A percentile compares a stretch with the other conserved stretches of the same genome.
Evolutionary conservation across 2,329 filamentous ascomycete species (phyloP).

Genomic region (Helotiales sp.): DNA sequence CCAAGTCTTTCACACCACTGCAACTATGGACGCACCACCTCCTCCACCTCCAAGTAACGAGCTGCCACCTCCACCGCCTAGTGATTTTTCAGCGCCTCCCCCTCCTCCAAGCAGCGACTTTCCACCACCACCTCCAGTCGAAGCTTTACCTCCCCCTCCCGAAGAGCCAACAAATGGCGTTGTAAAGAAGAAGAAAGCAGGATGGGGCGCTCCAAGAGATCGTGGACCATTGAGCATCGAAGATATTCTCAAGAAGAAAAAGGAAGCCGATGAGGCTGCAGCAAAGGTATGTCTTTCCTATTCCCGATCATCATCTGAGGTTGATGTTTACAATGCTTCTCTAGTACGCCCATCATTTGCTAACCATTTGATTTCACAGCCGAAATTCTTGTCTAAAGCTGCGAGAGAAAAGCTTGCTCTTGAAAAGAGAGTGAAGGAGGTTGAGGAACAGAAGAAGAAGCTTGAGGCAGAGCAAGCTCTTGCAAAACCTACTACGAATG

Average conservation of each 20-base stretch:
- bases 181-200: constrained; percentile 48
- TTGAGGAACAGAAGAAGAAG: constrained; percentile 60
- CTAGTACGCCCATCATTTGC: constrained; percentile 24
- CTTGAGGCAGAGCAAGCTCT: constrained; percentile 31
- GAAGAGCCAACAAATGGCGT: constrained; percentile 33
- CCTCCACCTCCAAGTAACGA: constrained; percentile 35
- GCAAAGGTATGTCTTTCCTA: constrained; percentile 58
- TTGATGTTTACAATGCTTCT: constrained; percentile 33
- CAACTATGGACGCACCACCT: constrained; percentile 25
- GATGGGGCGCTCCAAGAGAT: constrained; percentile 45
- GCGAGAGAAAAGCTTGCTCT: constrained; percentile 78
- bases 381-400: constrained; percentile 82
- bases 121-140: constrained; percentile 39
- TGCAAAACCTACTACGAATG: constrained; percentile 22
- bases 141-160: constrained; percentile 43
- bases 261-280: constrained; percentile 78
- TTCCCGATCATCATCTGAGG: constrained; percentile 18
- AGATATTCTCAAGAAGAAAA: constrained; percentile 81
- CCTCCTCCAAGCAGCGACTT: constrained; percentile 27
- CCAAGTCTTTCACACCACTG: too few relatives aligned
- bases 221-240: constrained; percentile 73
- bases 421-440: constrained; percentile 74
- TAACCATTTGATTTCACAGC: constrained; percentile 44
- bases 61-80: constrained; percentile 40
- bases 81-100: constrained; percentile 33